Evolutionary conservation across 805 yeast genomes (phyloP), one percentile per base, ranked within the genome.

Genomic region (Wickerhamomyces mucosus): DNA sequence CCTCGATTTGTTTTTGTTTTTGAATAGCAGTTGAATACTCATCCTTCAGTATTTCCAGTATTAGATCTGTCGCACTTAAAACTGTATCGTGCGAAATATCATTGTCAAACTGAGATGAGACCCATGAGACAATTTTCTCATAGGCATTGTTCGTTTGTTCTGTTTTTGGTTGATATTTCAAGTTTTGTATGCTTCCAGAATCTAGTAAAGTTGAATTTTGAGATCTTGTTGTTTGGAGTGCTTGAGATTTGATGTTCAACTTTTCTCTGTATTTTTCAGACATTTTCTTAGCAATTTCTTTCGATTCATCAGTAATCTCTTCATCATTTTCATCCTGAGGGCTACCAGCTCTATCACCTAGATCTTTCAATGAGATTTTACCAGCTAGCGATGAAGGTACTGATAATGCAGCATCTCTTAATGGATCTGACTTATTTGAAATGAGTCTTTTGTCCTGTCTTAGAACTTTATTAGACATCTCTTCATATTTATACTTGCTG

Each of bases 81-180:
- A 85, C 65, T 2, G 75, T 70, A 26, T 75, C 82, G 34, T 80
- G 85, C 7, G 88, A 72, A n/a, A 82, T 71, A 50, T 86, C 96
- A 29, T 63, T 64, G 10, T 78, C 80, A 24, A 81, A 55, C 13
- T 63, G 59, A 3, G 58, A 51, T 6, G 69, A 63, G 4, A 81
- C 70, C 74, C 82, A 73, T 0, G 69, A 52, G 37, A 79, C 55
- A n/a, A 85, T 61, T 26, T 61, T 50, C 26, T 74, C 78, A 50
- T 75, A 80, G 0, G 61, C 51, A 19, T 58, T 61, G 3, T 63
- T 52, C 12, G 74, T 76, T 14, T 65, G 67, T 10, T 63, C 66
- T 4, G 71, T 66, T 7, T 71, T 65, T 1, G 95, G 95, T 21
- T 65, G 60, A 50, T 86, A 86, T 7, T 63, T 58, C 21, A 78